Conservation (phyloP, 1,284 basidiomycete genomes). For the Ceratobasidium sp. region DNA sequence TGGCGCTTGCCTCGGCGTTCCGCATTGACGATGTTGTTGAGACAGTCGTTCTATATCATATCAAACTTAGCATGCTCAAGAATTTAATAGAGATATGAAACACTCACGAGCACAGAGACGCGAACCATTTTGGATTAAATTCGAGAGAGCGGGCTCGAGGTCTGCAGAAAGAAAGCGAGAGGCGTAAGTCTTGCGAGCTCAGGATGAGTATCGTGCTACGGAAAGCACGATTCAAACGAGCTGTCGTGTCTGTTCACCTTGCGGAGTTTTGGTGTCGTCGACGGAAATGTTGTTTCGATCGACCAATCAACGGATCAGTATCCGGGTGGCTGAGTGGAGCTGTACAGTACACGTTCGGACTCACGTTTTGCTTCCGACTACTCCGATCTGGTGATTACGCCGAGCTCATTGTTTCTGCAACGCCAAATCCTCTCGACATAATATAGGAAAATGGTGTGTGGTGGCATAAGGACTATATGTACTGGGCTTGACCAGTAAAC, state of each 20-base stretch:
- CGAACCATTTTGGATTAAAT: constrained; percentile 76
- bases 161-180: constrained; percentile 50
- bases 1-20: constrained; percentile 98
- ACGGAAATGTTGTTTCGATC: constrained; percentile 41
- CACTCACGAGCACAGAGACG: constrained; percentile 79
- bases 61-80: background rate
- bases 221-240: constrained; percentile 80
- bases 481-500: constrained; percentile 28
- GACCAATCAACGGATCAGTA: constrained; percentile 5
- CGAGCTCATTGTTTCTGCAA: constrained; percentile 6
- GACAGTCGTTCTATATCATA: constrained; percentile 78
- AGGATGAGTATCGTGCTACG: constrained; percentile 84
- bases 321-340: constrained; percentile 48
- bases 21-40: constrained; percentile 98
- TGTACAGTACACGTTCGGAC: constrained; percentile 24
- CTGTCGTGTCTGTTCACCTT: constrained; percentile 48
- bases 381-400: constrained; percentile 16
- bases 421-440: constrained; percentile 52
- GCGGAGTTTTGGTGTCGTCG: constrained; percentile 44
- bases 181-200: constrained; percentile 65
- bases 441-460: constrained; percentile 65
- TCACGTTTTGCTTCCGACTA: constrained; percentile 38
- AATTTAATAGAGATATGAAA: background rate
- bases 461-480: background rate
- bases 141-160: constrained; percentile 51